These are phyloP conservation scores for Cardiospermum halicacabum DNA, from an alignment of 345 rosid genomes.

Conservation along the genomic window DNA sequence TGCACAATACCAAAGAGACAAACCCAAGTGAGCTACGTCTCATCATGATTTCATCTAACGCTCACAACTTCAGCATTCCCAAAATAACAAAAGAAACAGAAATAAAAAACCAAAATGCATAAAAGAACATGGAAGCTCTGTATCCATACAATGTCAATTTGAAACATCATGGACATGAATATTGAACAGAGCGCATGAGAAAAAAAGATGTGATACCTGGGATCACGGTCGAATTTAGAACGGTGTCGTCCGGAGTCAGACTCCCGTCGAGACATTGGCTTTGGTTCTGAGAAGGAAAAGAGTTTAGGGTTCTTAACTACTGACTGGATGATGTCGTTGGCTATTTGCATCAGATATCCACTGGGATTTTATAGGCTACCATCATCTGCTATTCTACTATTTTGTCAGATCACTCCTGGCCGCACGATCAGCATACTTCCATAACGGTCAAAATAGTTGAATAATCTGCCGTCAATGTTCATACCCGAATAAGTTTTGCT, in stretches of 20 bases:
- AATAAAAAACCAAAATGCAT: too few relatives aligned
- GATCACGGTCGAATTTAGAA: constrained; percentile 48
- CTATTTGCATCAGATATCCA: background rate
- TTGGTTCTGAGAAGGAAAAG: background rate
- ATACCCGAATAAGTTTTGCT: too few relatives aligned
- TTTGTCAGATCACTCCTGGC: background rate
- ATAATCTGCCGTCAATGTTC: too few relatives aligned
- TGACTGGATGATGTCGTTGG: background rate
- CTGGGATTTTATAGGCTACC: background rate
- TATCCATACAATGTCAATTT: background rate
- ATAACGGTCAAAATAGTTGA: too few relatives aligned
- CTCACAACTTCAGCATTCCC: background rate
- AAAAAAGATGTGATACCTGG: constrained; percentile 37
- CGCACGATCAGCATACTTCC: background rate
- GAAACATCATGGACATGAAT: background rate
- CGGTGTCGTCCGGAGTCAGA: constrained; percentile 49
- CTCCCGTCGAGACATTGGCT: constrained; percentile 52
- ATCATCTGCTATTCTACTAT: background rate
- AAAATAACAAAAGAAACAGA: too few relatives aligned
- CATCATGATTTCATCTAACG: too few relatives aligned
- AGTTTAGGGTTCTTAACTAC: background rate
- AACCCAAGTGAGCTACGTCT: too few relatives aligned
- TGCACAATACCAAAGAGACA: background rate
- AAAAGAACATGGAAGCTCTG: background rate
- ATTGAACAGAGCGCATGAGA: background rate